Evolutionary conservation across 345 rosid species (phyloP).

Genomic region (Luvunga scandens): DNA sequence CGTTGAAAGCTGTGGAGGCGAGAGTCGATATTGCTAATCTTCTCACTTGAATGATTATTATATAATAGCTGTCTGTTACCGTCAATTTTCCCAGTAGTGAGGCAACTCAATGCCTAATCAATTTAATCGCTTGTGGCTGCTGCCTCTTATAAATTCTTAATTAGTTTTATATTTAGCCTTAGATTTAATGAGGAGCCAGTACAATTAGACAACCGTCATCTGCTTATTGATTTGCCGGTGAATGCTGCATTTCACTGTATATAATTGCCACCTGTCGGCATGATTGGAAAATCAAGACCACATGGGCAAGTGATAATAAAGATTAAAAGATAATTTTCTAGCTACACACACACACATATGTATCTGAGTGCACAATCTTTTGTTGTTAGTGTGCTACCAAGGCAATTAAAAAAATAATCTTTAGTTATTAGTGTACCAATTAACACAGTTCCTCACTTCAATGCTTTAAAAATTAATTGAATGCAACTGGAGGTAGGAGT

Average conservation of each 20-base stretch:
- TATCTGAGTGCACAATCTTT: background rate
- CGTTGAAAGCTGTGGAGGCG: background rate
- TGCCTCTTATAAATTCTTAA: background rate
- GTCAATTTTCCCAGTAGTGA: background rate
- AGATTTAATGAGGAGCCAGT: background rate
- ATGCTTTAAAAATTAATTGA: background rate
- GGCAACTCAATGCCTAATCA: background rate
- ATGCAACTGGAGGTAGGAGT: background rate
- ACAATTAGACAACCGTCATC: background rate
- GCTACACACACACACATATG: background rate
- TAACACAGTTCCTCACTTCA: background rate
- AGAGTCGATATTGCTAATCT: background rate
- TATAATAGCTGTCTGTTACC: background rate
- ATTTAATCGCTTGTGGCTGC: background rate
- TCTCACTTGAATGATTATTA: background rate
- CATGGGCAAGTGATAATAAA: conserved; percentile 3
- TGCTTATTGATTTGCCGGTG: conserved; percentile 3
- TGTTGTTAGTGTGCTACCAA: background rate
- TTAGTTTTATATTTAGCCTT: background rate
- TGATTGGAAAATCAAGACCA: conserved; percentile 12
- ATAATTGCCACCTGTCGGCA: background rate
- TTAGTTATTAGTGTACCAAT: background rate
- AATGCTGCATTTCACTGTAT: background rate
- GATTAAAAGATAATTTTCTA: background rate
- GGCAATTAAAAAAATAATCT: too few species aligned